Conservation (phyloP, 2,329 filamentous ascomycete genomes). For the Mariannaea elegans region DNA sequence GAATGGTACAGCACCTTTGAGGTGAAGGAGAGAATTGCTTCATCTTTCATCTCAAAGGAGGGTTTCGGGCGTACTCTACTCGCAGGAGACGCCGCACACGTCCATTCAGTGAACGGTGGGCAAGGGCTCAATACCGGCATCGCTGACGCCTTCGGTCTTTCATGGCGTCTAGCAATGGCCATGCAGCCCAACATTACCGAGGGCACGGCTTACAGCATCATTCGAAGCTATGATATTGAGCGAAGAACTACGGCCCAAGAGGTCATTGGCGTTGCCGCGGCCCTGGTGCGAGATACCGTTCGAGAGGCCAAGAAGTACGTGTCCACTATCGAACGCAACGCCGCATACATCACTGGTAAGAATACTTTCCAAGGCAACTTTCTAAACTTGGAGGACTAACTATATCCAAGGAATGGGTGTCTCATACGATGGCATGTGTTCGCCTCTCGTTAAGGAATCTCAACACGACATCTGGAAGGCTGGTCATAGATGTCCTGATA, state of each 20-base stretch:
- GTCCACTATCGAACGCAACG: constrained; percentile 56
- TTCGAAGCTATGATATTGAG: constrained; percentile 56
- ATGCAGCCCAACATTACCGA: constrained; percentile 31
- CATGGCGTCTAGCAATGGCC: constrained; percentile 58
- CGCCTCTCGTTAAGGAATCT: constrained; percentile 46
- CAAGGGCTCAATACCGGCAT: constrained; percentile 68
- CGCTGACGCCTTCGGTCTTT: constrained; percentile 63
- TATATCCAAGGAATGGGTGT: constrained; percentile 49
- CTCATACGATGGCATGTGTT: constrained; percentile 47
- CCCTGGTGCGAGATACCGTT: constrained; percentile 55
- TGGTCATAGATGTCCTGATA: constrained; percentile 50
- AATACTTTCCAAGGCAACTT: constrained; percentile 15
- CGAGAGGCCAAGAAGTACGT: constrained; percentile 56
- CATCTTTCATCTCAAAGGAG: constrained; percentile 49
- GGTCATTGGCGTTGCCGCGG: constrained; percentile 57
- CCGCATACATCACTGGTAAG: constrained; percentile 57
- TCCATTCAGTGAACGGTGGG: constrained; percentile 64
- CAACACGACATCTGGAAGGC: constrained; percentile 48
- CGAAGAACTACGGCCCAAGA: constrained; percentile 53
- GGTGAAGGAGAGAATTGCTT: constrained; percentile 53
- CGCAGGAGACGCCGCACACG: constrained; percentile 66
- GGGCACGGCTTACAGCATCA: constrained; percentile 32
- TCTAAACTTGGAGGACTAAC: neutral
- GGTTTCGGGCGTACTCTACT: constrained; percentile 58
- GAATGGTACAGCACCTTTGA: constrained; percentile 62